Evolutionary conservation across 2,329 filamentous ascomycete species (phyloP).

Genomic region (Paraphaeosphaeria minitans): DNA sequence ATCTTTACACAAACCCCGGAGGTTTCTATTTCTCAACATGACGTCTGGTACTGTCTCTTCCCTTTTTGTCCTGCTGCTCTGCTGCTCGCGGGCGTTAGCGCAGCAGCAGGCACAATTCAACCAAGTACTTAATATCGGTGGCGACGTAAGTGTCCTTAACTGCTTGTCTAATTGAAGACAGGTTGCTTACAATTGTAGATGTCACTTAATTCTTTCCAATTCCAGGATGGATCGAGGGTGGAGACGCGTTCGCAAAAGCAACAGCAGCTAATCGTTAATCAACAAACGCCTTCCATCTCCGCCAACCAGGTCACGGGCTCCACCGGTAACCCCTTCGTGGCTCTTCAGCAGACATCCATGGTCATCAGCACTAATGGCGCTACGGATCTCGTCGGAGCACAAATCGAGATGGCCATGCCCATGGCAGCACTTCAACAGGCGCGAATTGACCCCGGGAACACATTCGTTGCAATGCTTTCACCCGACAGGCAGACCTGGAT

Average conservation of each 20-base stretch:
- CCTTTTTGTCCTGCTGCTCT: slow-evolving; percentile 35
- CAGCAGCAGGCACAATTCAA: slow-evolving; percentile 44
- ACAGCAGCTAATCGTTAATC: slow-evolving; percentile 48
- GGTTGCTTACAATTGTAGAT: slow-evolving; percentile 33
- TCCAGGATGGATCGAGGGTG: slow-evolving; percentile 44
- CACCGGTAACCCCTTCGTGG: slow-evolving; percentile 45
- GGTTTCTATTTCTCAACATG: slow-evolving; percentile 38
- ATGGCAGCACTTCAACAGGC: slow-evolving; percentile 34
- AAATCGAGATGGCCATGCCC: slow-evolving; percentile 43
- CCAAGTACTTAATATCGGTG: slow-evolving; percentile 48
- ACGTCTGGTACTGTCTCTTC: slow-evolving; percentile 46
- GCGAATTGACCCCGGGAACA: slow-evolving; percentile 42
- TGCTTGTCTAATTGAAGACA: accelerated
- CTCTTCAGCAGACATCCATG: slow-evolving; percentile 40
- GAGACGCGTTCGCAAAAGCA: slow-evolving; percentile 47
- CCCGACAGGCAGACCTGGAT: slow-evolving; percentile 46
- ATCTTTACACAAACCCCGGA: slow-evolving; percentile 38
- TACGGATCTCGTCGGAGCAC: slow-evolving; percentile 42
- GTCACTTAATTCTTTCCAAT: slow-evolving; percentile 44
- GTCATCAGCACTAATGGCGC: slow-evolving; percentile 45
- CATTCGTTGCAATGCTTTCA: slow-evolving; percentile 45
- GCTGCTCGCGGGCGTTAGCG: slow-evolving; percentile 31
- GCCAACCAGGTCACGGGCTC: slow-evolving; percentile 45
- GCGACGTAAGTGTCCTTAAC: slow-evolving; percentile 37
- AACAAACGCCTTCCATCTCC: slow-evolving; percentile 41